These are phyloP conservation scores for Stygiomarasmius scandens DNA, from an alignment of 1,284 basidiomycete species.

Conservation along the genomic window DNA sequence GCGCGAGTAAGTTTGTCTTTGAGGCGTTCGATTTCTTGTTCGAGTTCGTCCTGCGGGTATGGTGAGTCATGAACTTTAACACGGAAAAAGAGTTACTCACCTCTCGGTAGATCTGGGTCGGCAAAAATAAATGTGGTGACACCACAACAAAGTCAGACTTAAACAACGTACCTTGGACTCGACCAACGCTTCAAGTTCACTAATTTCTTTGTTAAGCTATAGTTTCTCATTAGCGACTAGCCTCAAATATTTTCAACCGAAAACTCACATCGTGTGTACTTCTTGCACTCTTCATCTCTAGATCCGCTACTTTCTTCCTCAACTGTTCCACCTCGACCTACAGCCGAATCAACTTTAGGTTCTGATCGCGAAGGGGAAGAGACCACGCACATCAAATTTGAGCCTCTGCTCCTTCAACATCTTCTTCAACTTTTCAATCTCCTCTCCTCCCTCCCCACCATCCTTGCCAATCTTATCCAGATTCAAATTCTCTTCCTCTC, in stretches of 20 bases:
- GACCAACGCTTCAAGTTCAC: slow-evolving; percentile 85
- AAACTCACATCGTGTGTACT: slow-evolving; percentile 68
- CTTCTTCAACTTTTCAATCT: slow-evolving; percentile 41
- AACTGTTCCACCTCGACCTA: slow-evolving; percentile 71
- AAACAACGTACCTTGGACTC: slow-evolving; percentile 73
- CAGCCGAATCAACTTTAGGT: not conserved
- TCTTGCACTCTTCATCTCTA: slow-evolving; percentile 73
- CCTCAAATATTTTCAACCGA: not conserved
- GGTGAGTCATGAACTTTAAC: slow-evolving; percentile 11
- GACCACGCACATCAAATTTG: slow-evolving; percentile 54
- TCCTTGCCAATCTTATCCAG: slow-evolving; percentile 26
- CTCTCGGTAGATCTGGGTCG: slow-evolving; percentile 80
- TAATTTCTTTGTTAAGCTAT: slow-evolving; percentile 88
- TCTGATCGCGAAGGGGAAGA: not conserved
- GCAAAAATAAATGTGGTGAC: slow-evolving; percentile 9
- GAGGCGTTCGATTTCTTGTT: slow-evolving; percentile 78
- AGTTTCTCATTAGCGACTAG: not conserved
- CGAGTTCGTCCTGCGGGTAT: slow-evolving; percentile 75
- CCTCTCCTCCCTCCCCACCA: slow-evolving; percentile 24
- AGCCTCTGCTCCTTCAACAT: slow-evolving; percentile 51
- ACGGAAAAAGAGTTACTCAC: slow-evolving; percentile 34
- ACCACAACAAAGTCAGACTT: not conserved
- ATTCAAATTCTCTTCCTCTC: slow-evolving; percentile 51
- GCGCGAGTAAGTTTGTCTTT: slow-evolving; percentile 65
- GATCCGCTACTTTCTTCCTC: slow-evolving; percentile 66